Base-by-base conservation (phyloP, 805 yeast genomes). In the Vanderwaltozyma tropicalis region DNA sequence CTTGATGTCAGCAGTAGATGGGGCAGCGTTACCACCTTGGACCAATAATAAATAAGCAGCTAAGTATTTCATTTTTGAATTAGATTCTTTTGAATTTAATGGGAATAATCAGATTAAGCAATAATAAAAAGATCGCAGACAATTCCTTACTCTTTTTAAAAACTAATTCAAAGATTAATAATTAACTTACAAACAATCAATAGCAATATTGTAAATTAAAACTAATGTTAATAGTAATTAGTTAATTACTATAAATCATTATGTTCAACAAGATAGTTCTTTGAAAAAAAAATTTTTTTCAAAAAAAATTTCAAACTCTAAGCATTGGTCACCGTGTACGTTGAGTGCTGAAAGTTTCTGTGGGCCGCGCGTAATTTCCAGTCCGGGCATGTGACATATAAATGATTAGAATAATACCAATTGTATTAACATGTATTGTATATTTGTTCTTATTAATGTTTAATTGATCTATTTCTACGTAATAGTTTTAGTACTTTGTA, bases 21-120 rank as follows among this genome's bases (percentile, higher is more conserved):
- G 92, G 57, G 83, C 50, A 61, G 82, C 67, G 73, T 78, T 80
- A 71, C 89, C 92, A 69, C 88, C 86, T 71, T 82, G 83, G 62
- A 71, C 80, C 67, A 83, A 80, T 71, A 83, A 78, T 70, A 83
- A 80, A 76, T 83, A 83, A 72, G 94, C 89, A 72, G 94, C 94
- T 73, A 83, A 74, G 80, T 83, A 83, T 73, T 81, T 83, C 92
- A 83, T 76, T 71, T 56, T 42, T 20, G 32, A 28, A 30, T 45
- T 37, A 38, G 22, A 34, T 47, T 39, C 43, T 39, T 36, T 29
- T 13, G 18, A 25, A 18, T 30, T 37, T 35, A 15, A 31, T 37
- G 52, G 58, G 55, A 58, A 58, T 58, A 58, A 58, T 58, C 62
- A 55, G 47, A 58, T 55, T 59, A 56, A 53, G 59, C 61, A 43